Percentiles rank a stretch among this genome's conserved stretches.
Evolutionary conservation across 352 stramenopile species (phyloP).

Genomic region (Aphanomyces invadans): DNA sequence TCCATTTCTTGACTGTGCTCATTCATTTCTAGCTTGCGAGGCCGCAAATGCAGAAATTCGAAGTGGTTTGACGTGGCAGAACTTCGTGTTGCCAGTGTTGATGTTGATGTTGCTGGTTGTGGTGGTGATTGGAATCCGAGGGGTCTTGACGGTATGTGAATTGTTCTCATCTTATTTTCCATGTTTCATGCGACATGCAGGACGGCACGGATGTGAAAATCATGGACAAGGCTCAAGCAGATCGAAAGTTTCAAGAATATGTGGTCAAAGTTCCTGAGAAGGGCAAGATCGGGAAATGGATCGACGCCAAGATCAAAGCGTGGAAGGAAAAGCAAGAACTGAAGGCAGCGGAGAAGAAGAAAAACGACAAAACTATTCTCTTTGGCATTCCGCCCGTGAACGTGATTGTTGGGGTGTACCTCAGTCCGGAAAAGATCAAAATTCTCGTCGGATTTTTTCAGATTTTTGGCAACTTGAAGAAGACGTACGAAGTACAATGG

Average conservation of each 20-base stretch:
- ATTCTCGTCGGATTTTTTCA: constrained; percentile 78
- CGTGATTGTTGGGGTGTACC: constrained; percentile 34
- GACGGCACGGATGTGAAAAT: constrained; percentile 10
- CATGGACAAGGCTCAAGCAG: background rate
- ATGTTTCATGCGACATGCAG: constrained; percentile 22
- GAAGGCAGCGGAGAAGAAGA: constrained; percentile 27
- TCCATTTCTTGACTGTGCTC: constrained; percentile 17
- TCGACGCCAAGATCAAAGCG: constrained; percentile 31
- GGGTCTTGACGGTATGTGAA: constrained; percentile 36
- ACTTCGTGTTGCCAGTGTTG: constrained; percentile 48
- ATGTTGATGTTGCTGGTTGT: background rate
- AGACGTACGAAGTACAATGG: constrained; percentile 62
- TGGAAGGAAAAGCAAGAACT: constrained; percentile 22
- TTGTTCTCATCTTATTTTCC: constrained; percentile 31
- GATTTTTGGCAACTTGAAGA: constrained; percentile 71
- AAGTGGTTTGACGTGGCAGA: background rate
- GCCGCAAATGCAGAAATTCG: constrained; percentile 39
- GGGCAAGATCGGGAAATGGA: constrained; percentile 25
- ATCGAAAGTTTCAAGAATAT: constrained; percentile 14
- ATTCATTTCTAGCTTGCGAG: constrained; percentile 32
- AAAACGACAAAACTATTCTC: constrained; percentile 33
- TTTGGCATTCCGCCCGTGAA: constrained; percentile 55
- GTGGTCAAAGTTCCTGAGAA: constrained; percentile 5
- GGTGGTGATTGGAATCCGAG: background rate
- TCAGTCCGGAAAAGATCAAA: constrained; percentile 57